A percentile compares a stretch with the other conserved stretches of the same genome.
Conservation (phyloP, 345 rosid species). For the Crucihimalaya himalaica region DNA sequence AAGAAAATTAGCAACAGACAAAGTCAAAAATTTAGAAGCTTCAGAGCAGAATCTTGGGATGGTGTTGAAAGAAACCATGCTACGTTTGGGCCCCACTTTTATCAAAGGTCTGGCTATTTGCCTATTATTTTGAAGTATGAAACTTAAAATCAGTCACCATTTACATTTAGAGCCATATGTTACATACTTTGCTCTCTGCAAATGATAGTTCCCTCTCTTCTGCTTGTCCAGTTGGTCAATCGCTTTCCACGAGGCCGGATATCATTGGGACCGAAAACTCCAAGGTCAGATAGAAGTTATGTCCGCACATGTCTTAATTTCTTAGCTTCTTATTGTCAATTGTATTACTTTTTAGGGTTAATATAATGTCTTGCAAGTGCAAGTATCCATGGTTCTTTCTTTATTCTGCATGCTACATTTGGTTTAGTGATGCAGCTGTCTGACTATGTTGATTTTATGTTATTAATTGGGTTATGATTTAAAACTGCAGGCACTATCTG, state of each 20-base stretch:
- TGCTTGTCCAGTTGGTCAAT: constrained; percentile 90
- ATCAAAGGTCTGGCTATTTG: constrained; percentile 67
- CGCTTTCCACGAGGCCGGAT: constrained; percentile 97
- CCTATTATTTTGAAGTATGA: constrained; percentile 22
- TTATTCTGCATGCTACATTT: constrained; percentile 11
- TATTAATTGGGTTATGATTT: constrained; percentile 23
- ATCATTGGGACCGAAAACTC: constrained; percentile 83
- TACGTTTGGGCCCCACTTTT: constrained; percentile 91
- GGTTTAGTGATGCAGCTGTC: neutral
- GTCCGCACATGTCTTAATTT: neutral
- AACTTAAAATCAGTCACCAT: constrained; percentile 23
- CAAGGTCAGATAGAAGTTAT: constrained; percentile 59
- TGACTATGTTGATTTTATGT: constrained; percentile 16
- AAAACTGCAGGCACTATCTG: constrained; percentile 81
- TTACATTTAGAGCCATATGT: constrained; percentile 38
- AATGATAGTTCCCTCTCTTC: constrained; percentile 44
- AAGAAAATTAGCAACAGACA: constrained; percentile 50
- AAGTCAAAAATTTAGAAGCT: constrained; percentile 43
- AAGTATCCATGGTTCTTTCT: constrained; percentile 2
- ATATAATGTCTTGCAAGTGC: neutral
- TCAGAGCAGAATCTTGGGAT: constrained; percentile 70
- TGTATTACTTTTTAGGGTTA: neutral
- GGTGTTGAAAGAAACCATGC: constrained; percentile 81
- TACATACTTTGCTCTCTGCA: constrained; percentile 40
- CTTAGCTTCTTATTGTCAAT: neutral